A percentile compares a stretch with the other conserved stretches of the same genome.
Conservation (phyloP, 129 eudicot genomes). For the Flaveria sonorensis region DNA sequence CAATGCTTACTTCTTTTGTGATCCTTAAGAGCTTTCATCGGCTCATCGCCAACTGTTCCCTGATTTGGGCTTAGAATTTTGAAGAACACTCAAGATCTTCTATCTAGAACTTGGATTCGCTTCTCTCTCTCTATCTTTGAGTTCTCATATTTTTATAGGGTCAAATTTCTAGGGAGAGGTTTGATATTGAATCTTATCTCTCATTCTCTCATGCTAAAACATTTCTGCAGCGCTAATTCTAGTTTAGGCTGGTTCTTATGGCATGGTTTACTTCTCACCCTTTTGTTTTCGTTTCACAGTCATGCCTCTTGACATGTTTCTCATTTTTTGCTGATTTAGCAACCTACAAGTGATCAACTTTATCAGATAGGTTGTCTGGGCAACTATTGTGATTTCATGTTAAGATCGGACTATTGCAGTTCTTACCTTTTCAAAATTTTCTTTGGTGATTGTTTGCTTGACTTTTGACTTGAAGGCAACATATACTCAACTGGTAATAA, state of each 20-base stretch:
- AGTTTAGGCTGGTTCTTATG: background rate
- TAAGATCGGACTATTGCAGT: background rate
- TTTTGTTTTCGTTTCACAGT: background rate
- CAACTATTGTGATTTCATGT: background rate
- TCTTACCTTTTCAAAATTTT: background rate
- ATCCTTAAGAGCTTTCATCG: background rate
- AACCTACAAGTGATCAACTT: background rate
- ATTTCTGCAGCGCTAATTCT: background rate
- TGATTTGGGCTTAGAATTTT: background rate
- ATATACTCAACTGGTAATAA: background rate
- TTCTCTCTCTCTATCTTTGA: background rate
- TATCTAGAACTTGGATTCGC: background rate
- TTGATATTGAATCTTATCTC: background rate
- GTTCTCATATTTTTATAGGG: background rate
- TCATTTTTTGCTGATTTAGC: background rate
- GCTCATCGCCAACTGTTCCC: background rate
- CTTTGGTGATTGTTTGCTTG: background rate
- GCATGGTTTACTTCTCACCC: background rate
- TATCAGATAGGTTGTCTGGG: background rate
- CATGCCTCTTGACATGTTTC: background rate
- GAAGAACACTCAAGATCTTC: background rate
- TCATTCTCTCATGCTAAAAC: background rate
- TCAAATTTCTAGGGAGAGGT: background rate
- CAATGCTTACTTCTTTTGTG: too few species aligned
- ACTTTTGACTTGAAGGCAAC: background rate